A percentile compares a stretch with the other conserved stretches of the same genome.
Evolutionary conservation across 306 rosid genomes (phyloP).

Genomic region (Datisca glomerata): DNA sequence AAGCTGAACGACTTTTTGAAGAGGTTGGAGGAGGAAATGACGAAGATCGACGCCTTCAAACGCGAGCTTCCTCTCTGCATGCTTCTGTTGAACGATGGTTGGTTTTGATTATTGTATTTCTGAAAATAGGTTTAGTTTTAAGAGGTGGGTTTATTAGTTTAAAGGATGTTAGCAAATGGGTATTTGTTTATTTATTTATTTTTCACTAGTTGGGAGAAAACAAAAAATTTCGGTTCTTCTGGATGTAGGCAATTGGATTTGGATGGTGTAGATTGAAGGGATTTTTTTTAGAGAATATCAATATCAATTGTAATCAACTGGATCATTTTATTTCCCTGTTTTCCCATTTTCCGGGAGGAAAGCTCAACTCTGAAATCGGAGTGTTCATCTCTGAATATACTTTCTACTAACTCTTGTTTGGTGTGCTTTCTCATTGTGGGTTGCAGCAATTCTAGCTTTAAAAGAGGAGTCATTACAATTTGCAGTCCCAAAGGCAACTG

Average conservation of each 20-base stretch:
- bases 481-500: slow-evolving; percentile 17
- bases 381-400: no score
- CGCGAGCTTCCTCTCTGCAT: slow-evolving; percentile 96
- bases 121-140: background rate
- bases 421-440: background rate
- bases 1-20: slow-evolving; percentile 42
- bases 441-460: slow-evolving; percentile 54
- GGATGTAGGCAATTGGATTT: background rate
- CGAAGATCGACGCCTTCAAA: slow-evolving; percentile 90
- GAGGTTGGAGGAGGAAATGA: slow-evolving; percentile 66
- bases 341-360: background rate
- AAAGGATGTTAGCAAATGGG: background rate
- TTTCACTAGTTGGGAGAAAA: background rate
- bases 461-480: slow-evolving; percentile 53
- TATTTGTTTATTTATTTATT: background rate
- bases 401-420: no score
- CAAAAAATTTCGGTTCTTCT: no score
- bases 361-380: no score
- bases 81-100: slow-evolving; percentile 77
- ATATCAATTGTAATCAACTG: no score
- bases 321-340: background rate
- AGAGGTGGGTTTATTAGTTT: background rate
- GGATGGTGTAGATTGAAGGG: background rate
- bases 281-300: no score
- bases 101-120: slow-evolving; percentile 9